Conservation (phyloP, 306 rosid genomes). For the Ceratonia siliqua region DNA sequence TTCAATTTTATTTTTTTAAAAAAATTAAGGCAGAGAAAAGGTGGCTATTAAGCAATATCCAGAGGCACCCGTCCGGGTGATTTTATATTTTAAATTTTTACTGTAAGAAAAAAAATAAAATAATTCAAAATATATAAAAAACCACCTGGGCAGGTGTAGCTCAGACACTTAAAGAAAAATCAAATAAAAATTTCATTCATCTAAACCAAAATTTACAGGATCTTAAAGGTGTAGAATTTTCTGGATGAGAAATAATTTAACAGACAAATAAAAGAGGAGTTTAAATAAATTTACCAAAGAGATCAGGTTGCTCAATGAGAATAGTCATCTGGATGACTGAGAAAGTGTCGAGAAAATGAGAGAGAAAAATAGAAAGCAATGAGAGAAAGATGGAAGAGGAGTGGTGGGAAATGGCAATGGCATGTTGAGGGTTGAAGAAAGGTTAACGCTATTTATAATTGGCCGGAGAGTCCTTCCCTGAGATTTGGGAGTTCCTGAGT, state of each 20-base stretch:
- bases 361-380: background rate
- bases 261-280: background rate
- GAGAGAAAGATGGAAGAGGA: background rate
- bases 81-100: too few species aligned
- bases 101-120: too few species aligned
- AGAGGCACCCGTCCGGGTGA: too few species aligned
- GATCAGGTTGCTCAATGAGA: slow-evolving; percentile 47
- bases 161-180: too few species aligned
- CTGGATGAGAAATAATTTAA: background rate
- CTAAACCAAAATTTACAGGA: too few species aligned
- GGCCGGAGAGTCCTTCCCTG: slow-evolving; percentile 93
- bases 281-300: slow-evolving; percentile 40
- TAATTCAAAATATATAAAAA: too few species aligned
- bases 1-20: too few species aligned
- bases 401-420: background rate
- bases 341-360: background rate
- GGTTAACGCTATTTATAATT: slow-evolving; percentile 56
- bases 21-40: too few species aligned
- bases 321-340: slow-evolving; percentile 50
- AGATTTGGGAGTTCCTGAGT: slow-evolving; percentile 61
- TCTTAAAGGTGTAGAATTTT: background rate
- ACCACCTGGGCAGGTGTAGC: too few species aligned
- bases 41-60: too few species aligned
- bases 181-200: too few species aligned
- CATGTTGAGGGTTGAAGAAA: background rate